phyloP scores from a whole-genome alignment of 768 basidiomycete species.

The Asterophora parasitica region DNA sequence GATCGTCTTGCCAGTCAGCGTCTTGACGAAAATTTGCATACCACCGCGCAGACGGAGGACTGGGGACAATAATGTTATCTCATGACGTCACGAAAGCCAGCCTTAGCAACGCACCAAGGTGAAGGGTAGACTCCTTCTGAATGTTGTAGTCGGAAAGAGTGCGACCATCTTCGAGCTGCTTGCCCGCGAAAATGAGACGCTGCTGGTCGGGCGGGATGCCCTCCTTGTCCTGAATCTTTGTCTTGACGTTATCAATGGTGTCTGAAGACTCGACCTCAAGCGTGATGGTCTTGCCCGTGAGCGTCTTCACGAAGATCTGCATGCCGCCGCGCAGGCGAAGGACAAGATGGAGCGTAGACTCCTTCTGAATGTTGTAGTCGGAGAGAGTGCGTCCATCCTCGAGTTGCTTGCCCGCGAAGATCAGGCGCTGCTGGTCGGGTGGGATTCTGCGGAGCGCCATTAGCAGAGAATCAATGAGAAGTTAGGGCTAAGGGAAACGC shows the following conservation, averaged over 20 bases:
- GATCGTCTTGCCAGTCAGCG: conserved; percentile 19
- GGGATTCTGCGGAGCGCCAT: neutral
- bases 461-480: too few relatives aligned
- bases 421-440: too few relatives aligned
- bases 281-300: conserved; percentile 55
- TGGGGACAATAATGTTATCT: neutral
- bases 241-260: conserved; percentile 20
- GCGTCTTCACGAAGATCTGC: conserved; percentile 48
- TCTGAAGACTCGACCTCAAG: conserved; percentile 21
- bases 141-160: conserved; percentile 35
- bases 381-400: too few relatives aligned
- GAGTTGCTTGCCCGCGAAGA: too few relatives aligned
- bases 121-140: conserved; percentile 61
- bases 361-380: too few relatives aligned
- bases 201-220: conserved; percentile 21
- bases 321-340: conserved; percentile 30
- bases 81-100: too few relatives aligned
- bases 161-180: conserved; percentile 34
- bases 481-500: neutral
- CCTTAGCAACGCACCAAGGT: conserved; percentile 27
- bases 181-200: conserved; percentile 23
- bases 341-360: conserved; percentile 26
- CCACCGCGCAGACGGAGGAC: conserved; percentile 32
- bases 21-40: conserved; percentile 24
- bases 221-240: conserved; percentile 21